These are phyloP conservation scores for Wickerhamomyces bovis DNA, from an alignment of 805 yeast species.

Conservation along the genomic window DNA sequence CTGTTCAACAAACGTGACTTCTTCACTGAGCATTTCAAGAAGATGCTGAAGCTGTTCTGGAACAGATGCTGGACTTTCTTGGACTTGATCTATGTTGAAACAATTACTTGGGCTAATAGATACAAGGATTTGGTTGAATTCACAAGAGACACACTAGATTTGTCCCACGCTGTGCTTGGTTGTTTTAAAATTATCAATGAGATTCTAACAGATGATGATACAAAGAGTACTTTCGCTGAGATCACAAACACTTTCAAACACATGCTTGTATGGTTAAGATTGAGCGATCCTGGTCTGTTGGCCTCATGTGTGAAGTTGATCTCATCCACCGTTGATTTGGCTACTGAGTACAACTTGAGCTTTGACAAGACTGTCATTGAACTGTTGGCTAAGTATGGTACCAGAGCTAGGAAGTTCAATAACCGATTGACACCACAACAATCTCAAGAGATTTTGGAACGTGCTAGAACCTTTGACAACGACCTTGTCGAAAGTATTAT, in stretches of 20 bases:
- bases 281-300: slow-evolving; percentile 72
- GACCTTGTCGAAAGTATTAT: slow-evolving; percentile 48
- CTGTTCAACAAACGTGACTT: slow-evolving; percentile 30
- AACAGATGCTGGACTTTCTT: slow-evolving; percentile 64
- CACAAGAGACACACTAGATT: slow-evolving; percentile 79
- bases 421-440: slow-evolving; percentile 68
- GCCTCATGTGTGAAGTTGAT: slow-evolving; percentile 69
- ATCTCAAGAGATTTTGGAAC: slow-evolving; percentile 51
- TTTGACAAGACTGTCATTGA: slow-evolving; percentile 50
- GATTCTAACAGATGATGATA: slow-evolving; percentile 20
- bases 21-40: slow-evolving; percentile 21
- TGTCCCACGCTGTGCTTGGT: slow-evolving; percentile 62
- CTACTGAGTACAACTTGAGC: slow-evolving; percentile 44
- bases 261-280: slow-evolving; percentile 73
- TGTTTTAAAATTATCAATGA: slow-evolving; percentile 48
- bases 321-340: slow-evolving; percentile 58
- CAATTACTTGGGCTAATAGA: slow-evolving; percentile 68
- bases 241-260: slow-evolving; percentile 59
- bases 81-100: slow-evolving; percentile 57
- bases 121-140: slow-evolving; percentile 66
- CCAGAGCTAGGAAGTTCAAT: slow-evolving; percentile 59
- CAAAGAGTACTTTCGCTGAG: slow-evolving; percentile 38
- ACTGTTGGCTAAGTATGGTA: slow-evolving; percentile 56
- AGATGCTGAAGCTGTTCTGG: slow-evolving; percentile 52
- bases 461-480: slow-evolving; percentile 51